Percentiles rank a stretch among this genome's conserved stretches.
These are phyloP conservation scores for Xylariaceae sp. DNA, from an alignment of 2,329 filamentous ascomycete species.

Conservation along the genomic window DNA sequence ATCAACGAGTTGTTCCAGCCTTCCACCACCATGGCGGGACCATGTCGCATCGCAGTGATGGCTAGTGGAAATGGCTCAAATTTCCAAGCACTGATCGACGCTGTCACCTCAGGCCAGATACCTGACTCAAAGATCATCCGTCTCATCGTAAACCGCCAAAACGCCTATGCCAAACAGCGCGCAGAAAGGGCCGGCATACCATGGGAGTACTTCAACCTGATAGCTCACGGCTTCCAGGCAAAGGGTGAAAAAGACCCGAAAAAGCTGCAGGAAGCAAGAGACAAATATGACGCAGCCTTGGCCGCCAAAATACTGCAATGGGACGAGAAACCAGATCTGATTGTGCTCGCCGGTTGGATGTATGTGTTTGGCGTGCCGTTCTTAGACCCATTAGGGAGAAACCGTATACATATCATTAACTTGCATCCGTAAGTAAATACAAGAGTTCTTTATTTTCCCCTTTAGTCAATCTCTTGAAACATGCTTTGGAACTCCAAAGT, in stretches of 20 bases:
- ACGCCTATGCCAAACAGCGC: constrained; percentile 7
- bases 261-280: constrained; percentile 47
- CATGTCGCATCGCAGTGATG: constrained; percentile 44
- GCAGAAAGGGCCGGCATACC: constrained; percentile 47
- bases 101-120: constrained; percentile 10
- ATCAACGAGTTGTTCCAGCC: too few relatives aligned
- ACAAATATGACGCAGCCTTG: constrained; percentile 65
- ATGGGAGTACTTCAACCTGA: constrained; percentile 65
- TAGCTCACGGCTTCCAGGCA: constrained; percentile 55
- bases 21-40: too few relatives aligned
- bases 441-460: too few relatives aligned
- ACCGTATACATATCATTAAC: constrained; percentile 74
- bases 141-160: constrained; percentile 11
- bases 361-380: constrained; percentile 75
- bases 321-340: constrained; percentile 65
- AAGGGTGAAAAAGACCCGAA: constrained; percentile 46
- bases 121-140: constrained; percentile 12
- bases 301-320: constrained; percentile 54
- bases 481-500: too few relatives aligned
- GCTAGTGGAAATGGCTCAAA: constrained; percentile 67
- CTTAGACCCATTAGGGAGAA: constrained; percentile 65
- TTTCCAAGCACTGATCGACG: constrained; percentile 59
- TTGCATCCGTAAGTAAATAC: too few relatives aligned
- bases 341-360: constrained; percentile 88
- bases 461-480: too few relatives aligned